Base-by-base conservation (phyloP, 1,284 basidiomycete genomes). In the Thecaphora thlaspeos region DNA sequence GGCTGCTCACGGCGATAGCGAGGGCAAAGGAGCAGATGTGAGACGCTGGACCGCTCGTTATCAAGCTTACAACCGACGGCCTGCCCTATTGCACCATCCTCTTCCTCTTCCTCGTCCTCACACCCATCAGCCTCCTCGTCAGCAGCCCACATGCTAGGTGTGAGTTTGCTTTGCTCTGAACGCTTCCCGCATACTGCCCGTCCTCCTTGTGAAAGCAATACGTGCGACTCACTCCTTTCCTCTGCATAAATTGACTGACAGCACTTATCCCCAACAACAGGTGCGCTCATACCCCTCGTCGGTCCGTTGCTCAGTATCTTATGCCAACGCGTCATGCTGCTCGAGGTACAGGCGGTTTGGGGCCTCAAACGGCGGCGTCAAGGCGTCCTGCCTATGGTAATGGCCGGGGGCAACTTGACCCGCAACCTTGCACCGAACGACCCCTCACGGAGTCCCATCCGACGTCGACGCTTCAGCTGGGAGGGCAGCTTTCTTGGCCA, bases 221-320 rank as follows among this genome's bases (percentile, higher is more conserved):
- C n/a, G n/a, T n/a, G n/a, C n/a, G n/a, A n/a, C n/a, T n/a, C n/a
- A n/a, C n/a, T n/a, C n/a, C n/a, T n/a, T n/a, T n/a, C n/a, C n/a
- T n/a, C n/a, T 28, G 7, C 26, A 11, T 5, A 8, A 14, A 14
- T 34, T 34, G 4, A 11, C 15, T 34, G 9, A 8, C 12, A 4
- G 32, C 32, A 11, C 17, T 17, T 11, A 8, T 34, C 7, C 7
- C 11, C 12, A 8, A 15, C 32, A 61, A 18, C 38, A 54, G 11
- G 50, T 49, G 8, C 60, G 23, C 43, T 73, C 39, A 42, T 71
- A 45, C 34, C 64, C 19, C 44, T 73, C 21, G 69, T 64, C 18
- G 47, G 63, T 32, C 52, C 71, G 12, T 55, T 68, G 4, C 67
- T 73, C 68, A 63, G 63, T 48, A 55, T 69, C 26, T 40, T 71